These are phyloP conservation scores for Cyphellophora europaea DNA, from an alignment of 2,329 filamentous ascomycete species.

Conservation along the genomic window DNA sequence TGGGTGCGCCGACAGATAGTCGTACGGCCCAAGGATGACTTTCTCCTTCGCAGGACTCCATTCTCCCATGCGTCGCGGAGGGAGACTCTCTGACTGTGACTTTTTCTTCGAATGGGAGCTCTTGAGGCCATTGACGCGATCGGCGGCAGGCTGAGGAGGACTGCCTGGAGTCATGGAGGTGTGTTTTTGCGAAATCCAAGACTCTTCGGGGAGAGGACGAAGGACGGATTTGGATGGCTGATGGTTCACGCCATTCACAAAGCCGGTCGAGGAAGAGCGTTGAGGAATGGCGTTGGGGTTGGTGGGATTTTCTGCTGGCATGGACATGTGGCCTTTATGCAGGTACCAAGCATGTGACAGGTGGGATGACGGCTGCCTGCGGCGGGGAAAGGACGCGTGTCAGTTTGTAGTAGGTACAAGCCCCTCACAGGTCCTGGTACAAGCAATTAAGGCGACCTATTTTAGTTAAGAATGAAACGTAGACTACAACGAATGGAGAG, in stretches of 20 bases:
- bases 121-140: constrained; percentile 12
- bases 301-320: constrained; percentile 15
- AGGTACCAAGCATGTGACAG: neutral
- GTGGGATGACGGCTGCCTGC: neutral
- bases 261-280: constrained; percentile 59
- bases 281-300: constrained; percentile 63
- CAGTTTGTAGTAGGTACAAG: too few species aligned
- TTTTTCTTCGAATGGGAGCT: constrained; percentile 15
- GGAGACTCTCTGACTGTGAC: constrained; percentile 11
- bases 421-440: too few species aligned
- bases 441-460: too few species aligned
- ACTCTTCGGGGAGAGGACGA: constrained; percentile 49
- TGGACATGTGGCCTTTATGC: neutral
- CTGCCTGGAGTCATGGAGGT: constrained; percentile 7
- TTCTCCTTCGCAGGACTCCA: constrained; percentile 28
- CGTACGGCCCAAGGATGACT: constrained; percentile 34
- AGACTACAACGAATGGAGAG: too few species aligned
- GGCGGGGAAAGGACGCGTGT: neutral
- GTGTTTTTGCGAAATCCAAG: constrained; percentile 42
- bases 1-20: constrained; percentile 34
- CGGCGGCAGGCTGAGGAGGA: constrained; percentile 3
- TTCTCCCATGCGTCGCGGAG: constrained; percentile 7
- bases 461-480: too few species aligned
- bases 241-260: constrained; percentile 25
- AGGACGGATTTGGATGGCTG: constrained; percentile 32